Evolutionary conservation across 352 stramenopile species (phyloP), one percentile per base, ranked within the genome.

Genomic region (Pythium aquatile): DNA sequence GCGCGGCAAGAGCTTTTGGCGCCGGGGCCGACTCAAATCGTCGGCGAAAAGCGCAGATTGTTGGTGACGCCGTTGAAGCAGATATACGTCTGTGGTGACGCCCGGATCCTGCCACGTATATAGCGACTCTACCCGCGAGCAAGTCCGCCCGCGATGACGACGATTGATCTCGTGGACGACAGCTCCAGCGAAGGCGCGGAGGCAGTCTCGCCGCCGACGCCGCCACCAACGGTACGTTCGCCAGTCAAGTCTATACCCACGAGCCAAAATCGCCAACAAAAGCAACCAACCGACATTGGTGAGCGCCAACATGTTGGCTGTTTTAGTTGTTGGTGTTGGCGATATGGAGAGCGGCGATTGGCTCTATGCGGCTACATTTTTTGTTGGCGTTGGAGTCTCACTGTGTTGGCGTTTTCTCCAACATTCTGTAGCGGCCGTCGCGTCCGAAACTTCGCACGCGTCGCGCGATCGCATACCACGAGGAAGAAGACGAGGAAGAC

Each of bases 381-480:
- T 56, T 58, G 55, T 61, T 61, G 55, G 17, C n/a, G 35, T 70
- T 52, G 14, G 26, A 30, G 24, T 48, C 29, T 47, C 39, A 63
- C 30, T 17, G 55, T 55, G 47, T 69, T 69, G 55, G 55, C 28
- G 39, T 32, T 37, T 44, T 32, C 13, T 40, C 29, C 8, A 51
- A 61, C 48, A 16, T 40, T 20, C 11, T 33, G 35, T 32, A 69
- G 62, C 39, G 26, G 10, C 55, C 62, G n/a, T 46, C 58, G 8
- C 72, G 76, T n/a, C 76, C 74, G 14, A 83, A 85, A 52, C 67
- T 83, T 7, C 57, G 68, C 24, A 80, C 75, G n/a, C 72, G 66
- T 51, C 74, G 76, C 10, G 55, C 35, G 10, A 58, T 58, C 16
- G 26, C 37, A 24, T 14, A 57, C 14, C 29, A 70, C 14, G 56